Percentiles rank a stretch among this genome's conserved stretches.
phyloP scores from a whole-genome alignment of 2,329 filamentous ascomycete genomes.

The Grosmannia penicillata region DNA sequence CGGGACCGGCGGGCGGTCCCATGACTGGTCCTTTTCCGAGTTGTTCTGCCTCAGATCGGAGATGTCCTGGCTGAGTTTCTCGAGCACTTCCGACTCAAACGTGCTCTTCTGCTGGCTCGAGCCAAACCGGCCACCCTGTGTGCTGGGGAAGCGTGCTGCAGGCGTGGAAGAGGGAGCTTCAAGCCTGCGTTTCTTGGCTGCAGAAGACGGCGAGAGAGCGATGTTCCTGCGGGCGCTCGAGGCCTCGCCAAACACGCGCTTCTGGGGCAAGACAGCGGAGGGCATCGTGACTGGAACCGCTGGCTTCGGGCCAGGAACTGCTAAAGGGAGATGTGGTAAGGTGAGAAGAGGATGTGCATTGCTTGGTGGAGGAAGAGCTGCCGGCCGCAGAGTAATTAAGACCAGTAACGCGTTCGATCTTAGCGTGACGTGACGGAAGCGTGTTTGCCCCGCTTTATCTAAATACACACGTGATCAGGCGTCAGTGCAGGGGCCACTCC shows the following conservation, averaged over 20 bases:
- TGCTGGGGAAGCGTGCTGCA: slow-evolving; percentile 42
- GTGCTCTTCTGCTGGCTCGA: slow-evolving; percentile 74
- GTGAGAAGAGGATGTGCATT: background rate
- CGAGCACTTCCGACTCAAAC: slow-evolving; percentile 86
- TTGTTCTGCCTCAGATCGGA: slow-evolving; percentile 73
- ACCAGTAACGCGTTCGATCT: slow-evolving; percentile 13
- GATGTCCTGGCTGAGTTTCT: slow-evolving; percentile 93
- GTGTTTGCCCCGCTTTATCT: slow-evolving; percentile 6
- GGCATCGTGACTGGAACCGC: slow-evolving; percentile 25
- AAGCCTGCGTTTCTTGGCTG: slow-evolving; percentile 73
- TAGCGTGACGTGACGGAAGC: slow-evolving; percentile 14
- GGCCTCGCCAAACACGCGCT: slow-evolving; percentile 57
- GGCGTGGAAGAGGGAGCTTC: slow-evolving; percentile 45
- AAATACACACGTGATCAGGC: slow-evolving; percentile 8
- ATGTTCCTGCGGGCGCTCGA: slow-evolving; percentile 50
- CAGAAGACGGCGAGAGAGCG: slow-evolving; percentile 33
- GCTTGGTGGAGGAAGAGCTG: background rate
- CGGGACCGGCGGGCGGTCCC: slow-evolving; percentile 48
- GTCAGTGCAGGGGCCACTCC: slow-evolving; percentile 1
- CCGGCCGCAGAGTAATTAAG: slow-evolving; percentile 10
- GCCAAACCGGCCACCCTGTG: slow-evolving; percentile 47
- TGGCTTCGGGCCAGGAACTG: too few species aligned
- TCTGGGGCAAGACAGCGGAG: slow-evolving; percentile 45
- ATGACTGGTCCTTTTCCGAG: slow-evolving; percentile 84
- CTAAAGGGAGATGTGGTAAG: background rate